Evolutionary conservation across 1,139 yeast genomes (phyloP), one percentile per base, ranked within the genome.

Genomic region (Zhuliangozyma parablackwelliae): DNA sequence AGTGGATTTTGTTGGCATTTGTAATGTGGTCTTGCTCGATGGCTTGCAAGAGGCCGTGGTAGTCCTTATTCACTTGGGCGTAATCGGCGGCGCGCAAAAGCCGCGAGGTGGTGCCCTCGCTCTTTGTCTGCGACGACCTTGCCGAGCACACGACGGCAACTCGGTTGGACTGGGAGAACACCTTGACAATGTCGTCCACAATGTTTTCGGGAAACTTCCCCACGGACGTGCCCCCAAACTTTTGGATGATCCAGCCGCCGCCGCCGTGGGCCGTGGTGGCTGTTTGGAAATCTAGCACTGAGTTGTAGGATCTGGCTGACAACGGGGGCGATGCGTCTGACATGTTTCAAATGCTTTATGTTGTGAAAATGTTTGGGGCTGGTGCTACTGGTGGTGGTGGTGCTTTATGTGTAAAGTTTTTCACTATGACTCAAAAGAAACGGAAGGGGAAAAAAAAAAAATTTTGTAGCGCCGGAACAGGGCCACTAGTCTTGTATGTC

Each of bases 91-190:
- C 87, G 33, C 72, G 63, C 35, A 92, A 64, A 26, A 92, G 70
- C 45, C 95, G 65, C 3, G 95, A 85, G 6, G 98, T 92, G 30
- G 98, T 92, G 36, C 98, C 98, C 59, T 90, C 97, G 30, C 86
- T 80, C 56, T 92, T 92, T 24, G 96, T 84, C 43, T 85, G 77
- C 1, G 96, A 81, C 7, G 96, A 87, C 48, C 98, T 75, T 4
- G 98, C 98, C 27, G 96, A 85, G 58, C 98, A 92, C 5, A 92
- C 98, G 21, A 92, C 95, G 1, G 95, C 97, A n/a, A 90, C 96
- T 38, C 83, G 72, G 51, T 77, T 75, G 21, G 66, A 63, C 33
- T 72, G 56, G 28, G 80, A 69, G 55, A 80, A 86, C 26, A 69
- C 78, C 53, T 79, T 78, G 38, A 89, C 85, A 36, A 92, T 88